Evolutionary conservation across 164 flowering plant genomes (phyloP).

Genomic region (Umbellularia californica): DNA sequence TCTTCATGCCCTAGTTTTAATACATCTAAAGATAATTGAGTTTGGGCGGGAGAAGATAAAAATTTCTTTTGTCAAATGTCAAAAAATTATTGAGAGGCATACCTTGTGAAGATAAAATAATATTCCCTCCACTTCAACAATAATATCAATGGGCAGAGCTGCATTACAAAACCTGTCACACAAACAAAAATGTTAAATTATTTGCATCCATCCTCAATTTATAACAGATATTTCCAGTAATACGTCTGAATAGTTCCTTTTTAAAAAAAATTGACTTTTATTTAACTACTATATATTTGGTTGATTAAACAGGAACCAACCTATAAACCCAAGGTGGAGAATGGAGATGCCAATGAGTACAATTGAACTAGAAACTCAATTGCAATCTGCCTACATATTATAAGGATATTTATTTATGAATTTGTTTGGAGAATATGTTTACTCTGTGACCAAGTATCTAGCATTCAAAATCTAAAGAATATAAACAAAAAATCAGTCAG

Average conservation of each 20-base stretch:
- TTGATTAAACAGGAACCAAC: not conserved
- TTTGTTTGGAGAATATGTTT: no score
- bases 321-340: not conserved
- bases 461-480: no score
- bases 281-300: not conserved
- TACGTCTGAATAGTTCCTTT: not conserved
- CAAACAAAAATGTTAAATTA: constrained; percentile 1
- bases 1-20: not conserved
- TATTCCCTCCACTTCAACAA: constrained; percentile 46
- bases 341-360: not conserved
- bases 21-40: no score
- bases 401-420: no score
- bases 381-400: not conserved
- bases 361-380: not conserved
- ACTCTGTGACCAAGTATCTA: no score
- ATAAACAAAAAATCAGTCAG: no score
- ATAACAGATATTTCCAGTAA: not conserved
- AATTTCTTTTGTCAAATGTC: not conserved
- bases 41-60: not conserved
- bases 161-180: constrained; percentile 67
- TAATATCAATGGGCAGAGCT: constrained; percentile 69
- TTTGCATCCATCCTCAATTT: not conserved
- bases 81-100: constrained; percentile 4
- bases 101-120: constrained; percentile 91
- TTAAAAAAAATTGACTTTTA: not conserved